phyloP scores from a whole-genome alignment of 345 rosid genomes.

The Arabidopsis suecica region DNA sequence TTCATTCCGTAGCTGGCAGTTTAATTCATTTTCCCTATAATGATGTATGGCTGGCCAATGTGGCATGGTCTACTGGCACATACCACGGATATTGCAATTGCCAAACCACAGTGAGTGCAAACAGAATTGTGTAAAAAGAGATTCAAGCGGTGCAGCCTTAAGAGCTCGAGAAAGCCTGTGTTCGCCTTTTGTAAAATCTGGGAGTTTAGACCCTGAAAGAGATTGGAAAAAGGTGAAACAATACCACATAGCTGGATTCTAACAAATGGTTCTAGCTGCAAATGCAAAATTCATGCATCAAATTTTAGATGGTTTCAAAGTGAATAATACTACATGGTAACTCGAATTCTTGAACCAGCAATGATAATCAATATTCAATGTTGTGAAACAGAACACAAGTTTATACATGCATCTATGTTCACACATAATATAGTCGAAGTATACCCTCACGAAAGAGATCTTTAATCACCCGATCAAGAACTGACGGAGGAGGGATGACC shows the following conservation, averaged over 20 bases:
- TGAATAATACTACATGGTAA: constrained; percentile 18
- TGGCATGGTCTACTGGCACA: constrained; percentile 34
- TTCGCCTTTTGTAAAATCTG: constrained; percentile 60
- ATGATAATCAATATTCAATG: constrained; percentile 26
- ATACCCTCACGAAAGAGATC: constrained; percentile 91
- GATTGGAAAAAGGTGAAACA: constrained; percentile 35
- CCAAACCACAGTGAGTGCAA: constrained; percentile 89
- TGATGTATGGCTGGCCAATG: constrained; percentile 26
- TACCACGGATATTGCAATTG: constrained; percentile 93
- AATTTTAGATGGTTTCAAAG: background rate
- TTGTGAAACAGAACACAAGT: constrained; percentile 12
- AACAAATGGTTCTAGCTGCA: background rate
- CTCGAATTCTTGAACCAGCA: background rate
- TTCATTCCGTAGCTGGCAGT: background rate
- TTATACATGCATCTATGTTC: constrained; percentile 29
- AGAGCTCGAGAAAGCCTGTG: constrained; percentile 77
- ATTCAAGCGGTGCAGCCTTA: constrained; percentile 83
- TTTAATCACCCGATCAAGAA: constrained; percentile 89
- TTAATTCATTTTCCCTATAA: constrained; percentile 19
- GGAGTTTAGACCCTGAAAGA: constrained; percentile 57
- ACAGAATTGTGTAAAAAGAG: constrained; percentile 89
- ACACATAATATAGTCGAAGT: constrained; percentile 20
- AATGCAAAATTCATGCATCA: background rate
- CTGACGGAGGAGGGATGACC: constrained; percentile 85
- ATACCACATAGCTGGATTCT: constrained; percentile 19